Evolutionary conservation across 768 basidiomycete genomes (phyloP), one percentile per base, ranked within the genome.

Genomic region (Infundibulicybe gibba): DNA sequence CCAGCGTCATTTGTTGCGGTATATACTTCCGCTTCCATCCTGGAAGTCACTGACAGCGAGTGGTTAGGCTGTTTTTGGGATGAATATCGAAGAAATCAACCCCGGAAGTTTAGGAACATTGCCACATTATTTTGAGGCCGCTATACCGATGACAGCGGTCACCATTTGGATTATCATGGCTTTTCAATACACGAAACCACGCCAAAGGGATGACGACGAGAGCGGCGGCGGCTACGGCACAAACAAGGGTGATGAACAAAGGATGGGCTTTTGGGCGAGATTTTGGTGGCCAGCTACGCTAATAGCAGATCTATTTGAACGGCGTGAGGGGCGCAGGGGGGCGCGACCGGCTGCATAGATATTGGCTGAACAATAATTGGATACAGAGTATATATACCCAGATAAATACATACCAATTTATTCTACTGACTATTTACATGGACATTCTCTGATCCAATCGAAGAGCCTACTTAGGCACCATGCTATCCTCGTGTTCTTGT

Each of bases 1-100:
- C 82, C 82, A 0, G 74, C 77, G 2, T 72, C 72, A 12, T 77
- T 83, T 40, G 61, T 67, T 30, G 71, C 71, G 6, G 72, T 74
- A 54, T 43, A 66, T 60, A 21, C 43, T 47, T 20, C 17, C 33
- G 3, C 45, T 40, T 17, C n/a, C 15, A 13, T 8, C 20, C 13
- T 8, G 25, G 8, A 25, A 25, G 8, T 8, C 25, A 25, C 25
- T 25, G 4, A 25, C 25, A 25, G 8, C 4, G 3, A 25, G 25
- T 34, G 37, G 39, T 3, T 48, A 81, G 80, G 61, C 66, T 14
- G 63, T 74, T 4, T 82, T 80, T 44, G 75, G 80, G 4, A 83
- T 82, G 80, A 83, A 82, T 49, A 58, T 81, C 35, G 14, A 21
- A 10, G 74, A 74, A 52, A 63, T 81, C 46, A 70, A 68, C 45